A percentile compares a stretch with the other conserved stretches of the same genome.
phyloP scores from a whole-genome alignment of 345 rosid genomes.

The Camelina sativa region DNA sequence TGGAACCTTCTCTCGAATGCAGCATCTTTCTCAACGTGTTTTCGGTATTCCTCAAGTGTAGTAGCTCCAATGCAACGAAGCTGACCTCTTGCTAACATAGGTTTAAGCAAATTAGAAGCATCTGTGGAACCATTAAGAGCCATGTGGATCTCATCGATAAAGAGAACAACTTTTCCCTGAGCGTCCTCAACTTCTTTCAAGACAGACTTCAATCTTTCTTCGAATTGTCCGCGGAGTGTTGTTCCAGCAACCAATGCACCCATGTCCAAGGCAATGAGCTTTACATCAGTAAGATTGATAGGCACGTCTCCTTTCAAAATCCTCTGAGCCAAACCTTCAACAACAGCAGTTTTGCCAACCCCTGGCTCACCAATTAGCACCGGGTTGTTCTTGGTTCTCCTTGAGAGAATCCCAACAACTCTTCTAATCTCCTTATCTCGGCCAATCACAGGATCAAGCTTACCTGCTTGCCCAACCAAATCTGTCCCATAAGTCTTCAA shows the following conservation, averaged over 20 bases:
- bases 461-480: conserved; percentile 87
- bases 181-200: conserved; percentile 91
- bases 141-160: conserved; percentile 92
- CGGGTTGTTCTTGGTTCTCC: conserved; percentile 90
- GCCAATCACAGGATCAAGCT: conserved; percentile 77
- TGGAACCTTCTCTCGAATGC: conserved; percentile 93
- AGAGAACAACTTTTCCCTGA: conserved; percentile 82
- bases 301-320: conserved; percentile 86
- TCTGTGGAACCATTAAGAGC: conserved; percentile 83
- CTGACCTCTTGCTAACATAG: conserved; percentile 95
- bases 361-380: conserved; percentile 96
- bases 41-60: conserved; percentile 83
- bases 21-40: conserved; percentile 91
- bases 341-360: conserved; percentile 91
- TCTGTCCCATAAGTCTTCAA: conserved; percentile 89
- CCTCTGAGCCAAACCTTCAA: conserved; percentile 89
- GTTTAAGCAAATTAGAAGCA: conserved; percentile 90
- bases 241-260: conserved; percentile 86
- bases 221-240: conserved; percentile 81
- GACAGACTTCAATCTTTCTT: conserved; percentile 76
- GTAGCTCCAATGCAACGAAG: conserved; percentile 92
- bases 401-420: conserved; percentile 73
- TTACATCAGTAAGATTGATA: conserved; percentile 71
- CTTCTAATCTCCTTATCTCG: conserved; percentile 84
- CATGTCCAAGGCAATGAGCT: conserved; percentile 74